These are phyloP conservation scores for Theobroma cacao DNA, from an alignment of 345 rosid species.

Conservation along the genomic window DNA sequence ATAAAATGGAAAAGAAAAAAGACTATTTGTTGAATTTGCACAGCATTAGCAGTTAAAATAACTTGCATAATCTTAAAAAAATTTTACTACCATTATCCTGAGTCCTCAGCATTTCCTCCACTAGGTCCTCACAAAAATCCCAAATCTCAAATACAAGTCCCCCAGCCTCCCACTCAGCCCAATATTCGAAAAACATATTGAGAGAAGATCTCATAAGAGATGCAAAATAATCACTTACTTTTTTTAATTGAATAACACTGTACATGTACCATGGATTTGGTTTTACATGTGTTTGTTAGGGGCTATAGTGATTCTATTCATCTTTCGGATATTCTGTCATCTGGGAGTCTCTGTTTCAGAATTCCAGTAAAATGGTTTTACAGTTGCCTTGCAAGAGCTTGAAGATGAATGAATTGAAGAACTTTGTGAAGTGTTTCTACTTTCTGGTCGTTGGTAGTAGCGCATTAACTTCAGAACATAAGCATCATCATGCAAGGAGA, in stretches of 20 bases:
- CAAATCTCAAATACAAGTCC: not conserved
- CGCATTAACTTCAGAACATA: constrained; percentile 37
- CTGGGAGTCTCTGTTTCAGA: constrained; percentile 28
- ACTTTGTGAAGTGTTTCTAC: constrained; percentile 20
- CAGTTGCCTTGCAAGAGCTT: constrained; percentile 38
- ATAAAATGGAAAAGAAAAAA: not conserved
- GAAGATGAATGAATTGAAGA: constrained; percentile 37
- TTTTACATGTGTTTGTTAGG: not conserved
- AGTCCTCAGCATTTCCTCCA: not conserved
- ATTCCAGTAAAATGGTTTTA: constrained; percentile 35
- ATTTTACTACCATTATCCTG: not conserved
- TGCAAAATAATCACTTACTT: not conserved
- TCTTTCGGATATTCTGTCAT: not conserved
- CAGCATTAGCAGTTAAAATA: not conserved
- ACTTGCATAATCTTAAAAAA: not conserved
- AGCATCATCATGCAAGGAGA: constrained; percentile 39
- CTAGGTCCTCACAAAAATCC: not conserved
- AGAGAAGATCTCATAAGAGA: not conserved
- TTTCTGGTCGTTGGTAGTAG: constrained; percentile 25
- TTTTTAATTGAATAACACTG: not conserved
- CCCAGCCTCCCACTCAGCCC: not conserved
- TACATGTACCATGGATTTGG: not conserved
- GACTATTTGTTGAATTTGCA: not conserved
- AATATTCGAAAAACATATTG: not conserved
- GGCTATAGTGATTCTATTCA: not conserved